A percentile compares a stretch with the other conserved stretches of the same genome.
phyloP scores from a whole-genome alignment of 2,329 filamentous ascomycete species.

The Ceratocystis ficicola region DNA sequence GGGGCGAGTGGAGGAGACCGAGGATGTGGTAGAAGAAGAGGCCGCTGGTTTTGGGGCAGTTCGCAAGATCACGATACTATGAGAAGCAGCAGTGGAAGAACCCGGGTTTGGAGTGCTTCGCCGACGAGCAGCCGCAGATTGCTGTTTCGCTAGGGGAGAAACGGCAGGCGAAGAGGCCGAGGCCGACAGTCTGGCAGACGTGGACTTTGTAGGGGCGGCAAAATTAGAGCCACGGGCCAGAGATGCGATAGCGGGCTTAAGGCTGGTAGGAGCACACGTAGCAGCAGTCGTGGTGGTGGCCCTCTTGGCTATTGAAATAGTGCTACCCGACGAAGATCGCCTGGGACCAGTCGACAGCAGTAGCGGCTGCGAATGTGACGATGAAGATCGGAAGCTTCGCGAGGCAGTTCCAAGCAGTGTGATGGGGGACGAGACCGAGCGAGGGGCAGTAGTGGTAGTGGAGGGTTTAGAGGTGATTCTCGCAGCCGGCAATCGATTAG shows the following conservation, averaged over 20 bases:
- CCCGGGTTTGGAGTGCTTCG: background rate
- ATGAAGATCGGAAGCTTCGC: background rate
- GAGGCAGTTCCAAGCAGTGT: constrained; percentile 8
- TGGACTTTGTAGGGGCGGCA: constrained; percentile 14
- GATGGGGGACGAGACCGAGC: constrained; percentile 19
- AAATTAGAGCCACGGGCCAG: constrained; percentile 16
- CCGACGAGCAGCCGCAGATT: background rate
- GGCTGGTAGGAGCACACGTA: background rate
- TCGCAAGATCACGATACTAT: constrained; percentile 18
- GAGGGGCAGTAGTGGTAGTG: background rate
- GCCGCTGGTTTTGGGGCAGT: constrained; percentile 12
- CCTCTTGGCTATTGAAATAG: background rate
- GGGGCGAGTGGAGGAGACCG: background rate
- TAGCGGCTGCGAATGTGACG: constrained; percentile 3
- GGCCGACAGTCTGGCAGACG: constrained; percentile 3
- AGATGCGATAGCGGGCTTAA: constrained; percentile 20
- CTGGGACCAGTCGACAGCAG: background rate
- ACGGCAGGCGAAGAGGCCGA: background rate
- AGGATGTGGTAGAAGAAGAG: constrained; percentile 4
- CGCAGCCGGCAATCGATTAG: background rate
- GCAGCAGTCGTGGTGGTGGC: background rate
- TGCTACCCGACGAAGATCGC: constrained; percentile 4
- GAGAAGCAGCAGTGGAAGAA: background rate
- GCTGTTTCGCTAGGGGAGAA: constrained; percentile 2
- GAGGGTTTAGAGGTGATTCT: background rate